Evolutionary conservation across 352 stramenopile species (phyloP).

Genomic region (Phytophthora lateralis): DNA sequence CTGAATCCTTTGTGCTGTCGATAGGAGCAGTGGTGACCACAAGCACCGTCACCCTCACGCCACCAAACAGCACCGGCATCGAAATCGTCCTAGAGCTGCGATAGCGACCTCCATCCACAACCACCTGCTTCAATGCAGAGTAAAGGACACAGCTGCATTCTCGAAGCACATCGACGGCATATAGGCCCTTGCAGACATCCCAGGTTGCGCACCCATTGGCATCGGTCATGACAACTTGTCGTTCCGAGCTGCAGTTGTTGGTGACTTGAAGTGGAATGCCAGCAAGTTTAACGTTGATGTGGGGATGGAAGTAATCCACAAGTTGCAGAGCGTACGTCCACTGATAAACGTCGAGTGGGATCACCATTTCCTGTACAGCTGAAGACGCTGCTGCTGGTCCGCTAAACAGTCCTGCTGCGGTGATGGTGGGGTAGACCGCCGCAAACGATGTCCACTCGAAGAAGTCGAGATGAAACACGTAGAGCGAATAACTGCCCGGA

Average conservation of each 20-base stretch:
- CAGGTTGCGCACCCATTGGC: constrained; percentile 47
- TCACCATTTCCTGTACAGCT: constrained; percentile 54
- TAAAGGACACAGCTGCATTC: constrained; percentile 71
- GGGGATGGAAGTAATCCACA: constrained; percentile 72
- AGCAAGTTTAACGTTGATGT: constrained; percentile 40
- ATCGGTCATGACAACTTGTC: constrained; percentile 51
- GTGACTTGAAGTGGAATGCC: constrained; percentile 59
- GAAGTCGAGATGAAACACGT: constrained; percentile 74
- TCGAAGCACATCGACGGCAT: constrained; percentile 54
- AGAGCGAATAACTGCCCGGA: constrained; percentile 69
- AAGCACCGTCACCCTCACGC: constrained; percentile 44
- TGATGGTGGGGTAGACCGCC: constrained; percentile 60
- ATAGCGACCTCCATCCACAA: constrained; percentile 68
- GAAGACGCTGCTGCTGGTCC: constrained; percentile 28
- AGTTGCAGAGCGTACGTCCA: constrained; percentile 70
- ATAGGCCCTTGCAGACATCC: constrained; percentile 66
- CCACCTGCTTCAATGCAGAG: constrained; percentile 67
- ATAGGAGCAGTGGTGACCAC: constrained; percentile 10
- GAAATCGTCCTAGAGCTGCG: constrained; percentile 50
- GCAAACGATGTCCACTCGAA: constrained; percentile 75
- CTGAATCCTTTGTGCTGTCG: not conserved
- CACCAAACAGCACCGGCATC: constrained; percentile 65
- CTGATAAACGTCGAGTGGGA: constrained; percentile 60
- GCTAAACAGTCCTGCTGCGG: constrained; percentile 44
- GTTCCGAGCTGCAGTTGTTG: constrained; percentile 59